Conservation (phyloP, 192 early-diverging fungal species). For the Haplosporangium gracile region DNA sequence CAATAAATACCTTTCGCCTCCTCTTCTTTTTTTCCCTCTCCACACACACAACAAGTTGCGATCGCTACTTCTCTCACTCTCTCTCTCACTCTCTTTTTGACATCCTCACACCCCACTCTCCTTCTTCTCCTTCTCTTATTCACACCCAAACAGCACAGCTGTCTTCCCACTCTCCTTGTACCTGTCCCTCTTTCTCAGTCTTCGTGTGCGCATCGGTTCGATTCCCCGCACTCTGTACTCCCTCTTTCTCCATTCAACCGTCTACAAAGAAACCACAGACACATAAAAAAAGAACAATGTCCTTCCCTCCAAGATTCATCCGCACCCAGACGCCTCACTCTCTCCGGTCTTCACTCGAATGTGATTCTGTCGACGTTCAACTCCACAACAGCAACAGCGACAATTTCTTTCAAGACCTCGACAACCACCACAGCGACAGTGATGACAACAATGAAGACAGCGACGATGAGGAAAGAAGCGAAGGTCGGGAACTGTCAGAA, state of each 20-base stretch:
- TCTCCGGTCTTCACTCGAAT: not conserved
- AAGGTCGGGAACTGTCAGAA: not conserved
- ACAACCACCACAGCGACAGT: not conserved
- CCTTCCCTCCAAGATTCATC: conserved; percentile 8
- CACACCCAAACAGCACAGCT: not conserved
- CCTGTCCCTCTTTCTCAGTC: not conserved
- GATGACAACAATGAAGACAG: not conserved
- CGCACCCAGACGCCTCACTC: conserved; percentile 16
- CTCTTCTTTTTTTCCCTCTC: not conserved
- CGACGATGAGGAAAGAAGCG: not conserved
- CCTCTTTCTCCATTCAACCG: not conserved
- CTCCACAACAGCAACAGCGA: not conserved
- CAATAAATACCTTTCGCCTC: not conserved
- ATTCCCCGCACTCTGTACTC: not conserved
- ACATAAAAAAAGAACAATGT: not conserved
- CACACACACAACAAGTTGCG: too few species aligned
- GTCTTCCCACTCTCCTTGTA: not conserved
- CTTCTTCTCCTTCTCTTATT: conserved; percentile 7
- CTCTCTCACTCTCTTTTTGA: not conserved
- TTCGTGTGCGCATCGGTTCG: conserved; percentile 3
- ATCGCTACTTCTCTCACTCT: not conserved
- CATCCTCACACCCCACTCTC: too few species aligned
- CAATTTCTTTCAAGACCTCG: conserved; percentile 3
- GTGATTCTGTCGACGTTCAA: not conserved
- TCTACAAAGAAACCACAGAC: not conserved